A percentile compares a stretch with the other conserved stretches of the same genome.
Conservation (phyloP, 331 rosid species). For the Pyrus hybrid region DNA sequence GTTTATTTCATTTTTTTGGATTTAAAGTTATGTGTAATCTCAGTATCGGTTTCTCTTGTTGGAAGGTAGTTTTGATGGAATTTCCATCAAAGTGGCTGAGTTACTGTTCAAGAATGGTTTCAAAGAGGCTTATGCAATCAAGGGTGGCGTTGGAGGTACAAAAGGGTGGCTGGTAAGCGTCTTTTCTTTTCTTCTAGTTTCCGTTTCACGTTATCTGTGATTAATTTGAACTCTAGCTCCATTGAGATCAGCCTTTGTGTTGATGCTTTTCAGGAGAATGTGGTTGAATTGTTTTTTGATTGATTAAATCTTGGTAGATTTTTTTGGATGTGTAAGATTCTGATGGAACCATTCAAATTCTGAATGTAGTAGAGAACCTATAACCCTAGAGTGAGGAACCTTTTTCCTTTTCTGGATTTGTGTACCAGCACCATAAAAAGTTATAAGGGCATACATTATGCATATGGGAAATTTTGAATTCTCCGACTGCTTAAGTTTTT, state of each 20-base stretch:
- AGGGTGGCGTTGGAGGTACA: slow-evolving; percentile 78
- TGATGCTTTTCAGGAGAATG: neutral
- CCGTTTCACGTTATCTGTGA: neutral
- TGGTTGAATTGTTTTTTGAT: neutral
- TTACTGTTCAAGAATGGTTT: slow-evolving; percentile 82
- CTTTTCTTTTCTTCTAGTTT: neutral
- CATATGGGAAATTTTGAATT: neutral
- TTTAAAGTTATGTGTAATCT: slow-evolving; percentile 6
- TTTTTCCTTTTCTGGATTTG: neutral
- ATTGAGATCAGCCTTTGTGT: neutral
- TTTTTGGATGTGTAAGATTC: neutral
- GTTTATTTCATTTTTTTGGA: neutral
- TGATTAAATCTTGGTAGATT: neutral
- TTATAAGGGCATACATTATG: neutral
- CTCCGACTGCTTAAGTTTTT: neutral
- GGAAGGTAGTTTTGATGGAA: slow-evolving; percentile 91
- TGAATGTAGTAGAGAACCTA: neutral
- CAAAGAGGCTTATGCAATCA: slow-evolving; percentile 84
- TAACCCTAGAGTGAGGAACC: neutral
- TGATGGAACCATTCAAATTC: neutral
- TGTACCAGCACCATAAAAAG: neutral
- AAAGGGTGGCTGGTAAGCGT: slow-evolving; percentile 82
- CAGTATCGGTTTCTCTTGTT: slow-evolving; percentile 37
- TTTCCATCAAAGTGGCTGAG: slow-evolving; percentile 86
- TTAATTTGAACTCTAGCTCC: neutral